Conservation (phyloP, 192 early-diverging fungal genomes). For the Backusella circina region DNA sequence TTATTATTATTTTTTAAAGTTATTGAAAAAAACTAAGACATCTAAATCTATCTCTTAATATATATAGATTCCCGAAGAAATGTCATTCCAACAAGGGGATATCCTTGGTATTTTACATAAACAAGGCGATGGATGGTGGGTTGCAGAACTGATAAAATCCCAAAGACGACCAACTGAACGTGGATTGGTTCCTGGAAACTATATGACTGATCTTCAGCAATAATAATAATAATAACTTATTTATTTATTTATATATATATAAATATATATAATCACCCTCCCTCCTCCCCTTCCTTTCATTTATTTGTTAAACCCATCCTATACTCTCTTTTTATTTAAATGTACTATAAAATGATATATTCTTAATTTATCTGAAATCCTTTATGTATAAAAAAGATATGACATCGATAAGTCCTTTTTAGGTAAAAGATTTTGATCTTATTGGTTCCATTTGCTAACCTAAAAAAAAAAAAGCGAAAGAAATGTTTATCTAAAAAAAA, state of each 20-base stretch:
- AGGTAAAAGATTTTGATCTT: background rate
- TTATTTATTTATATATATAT: no score
- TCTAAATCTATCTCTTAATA: no score
- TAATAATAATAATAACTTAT: background rate
- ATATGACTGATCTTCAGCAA: slow-evolving; percentile 18
- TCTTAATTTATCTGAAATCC: background rate
- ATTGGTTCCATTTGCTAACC: background rate
- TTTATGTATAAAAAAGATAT: background rate
- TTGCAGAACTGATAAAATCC: slow-evolving; percentile 39
- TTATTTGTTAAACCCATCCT: no score
- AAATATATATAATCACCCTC: no score
- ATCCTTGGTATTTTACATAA: slow-evolving; percentile 40
- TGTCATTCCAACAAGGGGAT: slow-evolving; percentile 46
- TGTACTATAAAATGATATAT: background rate
- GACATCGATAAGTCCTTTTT: background rate
- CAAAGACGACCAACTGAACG: background rate
- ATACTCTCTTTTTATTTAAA: background rate
- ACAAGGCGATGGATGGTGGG: slow-evolving; percentile 60
- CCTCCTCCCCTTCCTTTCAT: background rate
- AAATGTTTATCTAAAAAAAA: background rate
- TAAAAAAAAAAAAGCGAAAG: background rate
- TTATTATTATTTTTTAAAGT: no score
- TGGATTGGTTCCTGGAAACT: slow-evolving; percentile 35
- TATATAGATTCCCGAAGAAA: slow-evolving; percentile 41
- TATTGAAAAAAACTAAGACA: no score